Evolutionary conservation across 1,284 basidiomycete genomes (phyloP).

Genomic region (Cutaneotrichosporon sp.): DNA sequence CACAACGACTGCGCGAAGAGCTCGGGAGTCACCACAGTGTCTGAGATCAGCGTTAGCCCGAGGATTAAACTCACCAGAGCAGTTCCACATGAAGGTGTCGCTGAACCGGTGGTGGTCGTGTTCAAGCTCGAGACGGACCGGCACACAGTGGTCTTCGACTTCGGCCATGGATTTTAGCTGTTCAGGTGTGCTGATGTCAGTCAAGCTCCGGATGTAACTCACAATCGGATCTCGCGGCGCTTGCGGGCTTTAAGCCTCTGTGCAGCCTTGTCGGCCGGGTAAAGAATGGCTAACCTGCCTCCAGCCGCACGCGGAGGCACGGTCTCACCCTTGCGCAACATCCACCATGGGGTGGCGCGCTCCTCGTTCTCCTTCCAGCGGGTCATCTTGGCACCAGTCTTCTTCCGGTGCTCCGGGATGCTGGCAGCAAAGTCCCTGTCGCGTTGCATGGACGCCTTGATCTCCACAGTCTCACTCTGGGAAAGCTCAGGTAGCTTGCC

Average conservation of each 20-base stretch:
- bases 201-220: constrained; percentile 50
- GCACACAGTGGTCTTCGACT: constrained; percentile 64
- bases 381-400: constrained; percentile 38
- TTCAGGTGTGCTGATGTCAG: constrained; percentile 33
- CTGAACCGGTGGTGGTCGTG: constrained; percentile 84
- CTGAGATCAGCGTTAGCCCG: constrained; percentile 53
- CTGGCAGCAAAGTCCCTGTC: constrained; percentile 56
- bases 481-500: constrained; percentile 61
- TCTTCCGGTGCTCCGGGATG: constrained; percentile 48
- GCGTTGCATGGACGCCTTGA: constrained; percentile 59
- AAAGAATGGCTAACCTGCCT: constrained; percentile 66
- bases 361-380: constrained; percentile 57
- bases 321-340: constrained; percentile 40
- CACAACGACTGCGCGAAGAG: constrained; percentile 84
- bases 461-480: constrained; percentile 55
- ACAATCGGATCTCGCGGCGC: constrained; percentile 64
- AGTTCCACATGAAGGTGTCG: constrained; percentile 97
- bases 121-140: constrained; percentile 92
- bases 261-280: constrained; percentile 57
- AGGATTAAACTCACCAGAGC: constrained; percentile 64
- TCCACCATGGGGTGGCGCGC: constrained; percentile 50
- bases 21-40: constrained; percentile 83
- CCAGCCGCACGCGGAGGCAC: constrained; percentile 25
- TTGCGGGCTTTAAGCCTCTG: constrained; percentile 56
- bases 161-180: constrained; percentile 52